Base-by-base conservation (phyloP, 164 flowering plant species). In the Chimonanthus praecox region DNA sequence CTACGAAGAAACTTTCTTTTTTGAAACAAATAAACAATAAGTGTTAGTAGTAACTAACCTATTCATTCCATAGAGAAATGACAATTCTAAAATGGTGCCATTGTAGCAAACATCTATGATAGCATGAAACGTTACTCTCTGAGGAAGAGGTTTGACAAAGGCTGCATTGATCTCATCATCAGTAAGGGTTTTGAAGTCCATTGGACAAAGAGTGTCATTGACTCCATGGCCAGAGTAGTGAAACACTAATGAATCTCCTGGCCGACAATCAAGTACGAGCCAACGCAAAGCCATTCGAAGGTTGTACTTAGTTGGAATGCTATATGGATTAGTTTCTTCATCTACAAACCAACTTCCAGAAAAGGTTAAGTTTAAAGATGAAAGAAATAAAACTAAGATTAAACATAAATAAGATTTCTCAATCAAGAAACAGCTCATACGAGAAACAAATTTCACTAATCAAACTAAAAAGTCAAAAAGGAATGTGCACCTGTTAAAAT, bases 181-280 rank as follows among this genome's bases (percentile, higher is more conserved):
- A 44, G 86, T 47, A 5, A 92, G 78, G 0, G 87, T 83, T 50
- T 85, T 83, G 48, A 72, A 85, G 76, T 92, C 97, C 44, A 89
- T 76, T 16, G 97, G 97, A 78, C 92, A 85, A 0, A 92, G 65
- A 3, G 95, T 71, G 69, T 92, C 95, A 65, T 92, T 89, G 6
- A 88, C 77, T 2, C 91, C 92, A 74, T 90, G 97, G 47, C 97
- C 97, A 0, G 95, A 90, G 84, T 77, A 92, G 82, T 88, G 86
- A 71, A 92, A 90, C 74, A 92, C 92, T 75, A 92, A 71, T 0
- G 97, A 92, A 80, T 92, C 97, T 10, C 95, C 92, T 2, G 90
- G 51, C 69, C 75, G 81, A 73, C 87, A 82, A 7, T 79, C 92
- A 11, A 82, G 72, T 3, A 90, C 79, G 9, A 92, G 89, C 97